Conservation (phyloP, 176 grass and related monocot species). For the Zizania latifolia region DNA sequence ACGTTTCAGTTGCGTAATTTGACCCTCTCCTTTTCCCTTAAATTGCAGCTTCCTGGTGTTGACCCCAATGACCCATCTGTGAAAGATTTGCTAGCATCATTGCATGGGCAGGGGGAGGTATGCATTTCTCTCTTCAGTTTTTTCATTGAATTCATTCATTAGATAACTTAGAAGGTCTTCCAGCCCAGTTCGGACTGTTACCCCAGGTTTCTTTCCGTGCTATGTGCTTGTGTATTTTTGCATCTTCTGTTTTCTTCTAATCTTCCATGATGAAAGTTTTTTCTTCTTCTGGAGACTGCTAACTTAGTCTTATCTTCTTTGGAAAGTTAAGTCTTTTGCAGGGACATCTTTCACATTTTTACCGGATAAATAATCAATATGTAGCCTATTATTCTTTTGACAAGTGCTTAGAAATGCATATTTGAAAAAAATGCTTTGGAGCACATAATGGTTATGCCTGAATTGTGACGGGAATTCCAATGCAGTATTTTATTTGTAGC, state of each 20-base stretch:
- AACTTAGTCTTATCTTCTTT: neutral
- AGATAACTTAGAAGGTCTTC: neutral
- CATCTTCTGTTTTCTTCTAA: neutral
- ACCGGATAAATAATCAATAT: neutral
- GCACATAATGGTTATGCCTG: neutral
- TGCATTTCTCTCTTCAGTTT: neutral
- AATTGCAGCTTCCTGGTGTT: constrained; percentile 89
- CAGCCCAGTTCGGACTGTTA: neutral
- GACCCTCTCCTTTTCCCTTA: neutral
- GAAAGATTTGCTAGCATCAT: constrained; percentile 82
- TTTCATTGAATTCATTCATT: neutral
- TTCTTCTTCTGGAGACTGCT: neutral
- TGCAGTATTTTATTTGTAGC: neutral
- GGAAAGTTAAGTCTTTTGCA: neutral
- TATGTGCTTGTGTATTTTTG: neutral
- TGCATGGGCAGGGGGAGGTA: constrained; percentile 80
- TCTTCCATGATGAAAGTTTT: neutral
- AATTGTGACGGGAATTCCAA: neutral
- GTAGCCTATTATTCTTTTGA: neutral
- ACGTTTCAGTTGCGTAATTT: neutral
- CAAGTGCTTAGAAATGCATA: neutral
- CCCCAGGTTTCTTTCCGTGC: neutral
- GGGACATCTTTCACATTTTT: neutral
- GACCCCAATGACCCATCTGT: constrained; percentile 97
- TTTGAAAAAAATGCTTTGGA: neutral